A percentile compares a stretch with the other conserved stretches of the same genome.
Evolutionary conservation across 208 protist species (phyloP).

Genomic region (Leishmania major): DNA sequence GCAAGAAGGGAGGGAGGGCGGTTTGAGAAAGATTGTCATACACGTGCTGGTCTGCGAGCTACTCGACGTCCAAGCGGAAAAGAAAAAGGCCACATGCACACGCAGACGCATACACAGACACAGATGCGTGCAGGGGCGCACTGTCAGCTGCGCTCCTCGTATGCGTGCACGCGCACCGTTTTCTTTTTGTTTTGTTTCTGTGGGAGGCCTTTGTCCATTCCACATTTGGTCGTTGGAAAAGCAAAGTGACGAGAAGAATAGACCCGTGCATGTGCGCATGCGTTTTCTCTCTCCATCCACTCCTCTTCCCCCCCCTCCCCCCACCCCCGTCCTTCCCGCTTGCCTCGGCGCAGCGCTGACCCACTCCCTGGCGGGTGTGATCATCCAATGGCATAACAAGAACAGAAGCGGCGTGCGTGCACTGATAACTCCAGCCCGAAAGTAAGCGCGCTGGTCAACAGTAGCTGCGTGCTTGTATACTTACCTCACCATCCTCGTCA

Average conservation of each 20-base stretch:
- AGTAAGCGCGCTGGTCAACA: not conserved
- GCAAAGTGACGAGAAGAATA: too few species aligned
- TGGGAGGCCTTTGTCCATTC: not conserved
- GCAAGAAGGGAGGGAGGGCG: not conserved
- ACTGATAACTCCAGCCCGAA: not conserved
- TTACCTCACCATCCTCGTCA: not conserved
- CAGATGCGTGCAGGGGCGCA: not conserved
- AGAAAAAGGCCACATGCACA: not conserved
- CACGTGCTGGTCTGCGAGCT: not conserved
- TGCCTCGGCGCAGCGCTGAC: not conserved
- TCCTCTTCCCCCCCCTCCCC: not conserved
- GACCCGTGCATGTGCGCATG: not conserved
- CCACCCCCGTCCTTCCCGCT: not conserved
- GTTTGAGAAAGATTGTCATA: not conserved
- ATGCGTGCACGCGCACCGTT: not conserved
- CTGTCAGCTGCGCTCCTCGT: not conserved
- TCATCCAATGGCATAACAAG: not conserved
- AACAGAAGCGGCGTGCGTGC: not conserved
- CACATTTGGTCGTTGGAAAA: too few species aligned
- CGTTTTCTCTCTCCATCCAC: not conserved
- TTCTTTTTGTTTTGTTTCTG: not conserved
- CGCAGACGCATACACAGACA: not conserved
- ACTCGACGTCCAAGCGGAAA: not conserved
- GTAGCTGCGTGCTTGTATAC: not conserved
- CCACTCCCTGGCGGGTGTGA: not conserved